These are phyloP conservation scores for Pouteria campechiana DNA, from an alignment of 179 eudicot genomes.

Conservation along the genomic window DNA sequence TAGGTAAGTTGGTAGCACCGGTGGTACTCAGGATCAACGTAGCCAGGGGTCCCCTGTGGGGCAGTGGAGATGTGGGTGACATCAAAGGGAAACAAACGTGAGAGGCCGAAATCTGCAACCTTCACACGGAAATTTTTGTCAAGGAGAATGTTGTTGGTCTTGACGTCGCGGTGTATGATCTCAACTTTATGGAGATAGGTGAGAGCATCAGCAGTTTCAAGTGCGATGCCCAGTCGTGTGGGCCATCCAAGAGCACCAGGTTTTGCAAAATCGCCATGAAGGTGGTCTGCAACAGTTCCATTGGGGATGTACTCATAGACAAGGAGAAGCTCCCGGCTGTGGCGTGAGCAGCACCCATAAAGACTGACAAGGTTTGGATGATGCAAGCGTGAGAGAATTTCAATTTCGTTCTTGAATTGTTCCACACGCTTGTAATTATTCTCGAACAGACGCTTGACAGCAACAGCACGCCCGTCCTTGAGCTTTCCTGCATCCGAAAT, in stretches of 20 bases:
- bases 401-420: conserved; percentile 66
- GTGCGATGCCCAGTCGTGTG: conserved; percentile 53
- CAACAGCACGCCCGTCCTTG: conserved; percentile 71
- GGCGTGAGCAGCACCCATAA: conserved; percentile 72
- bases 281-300: no score
- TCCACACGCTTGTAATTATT: conserved; percentile 51
- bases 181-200: conserved; percentile 63
- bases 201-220: conserved; percentile 61
- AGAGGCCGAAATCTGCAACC: conserved; percentile 86
- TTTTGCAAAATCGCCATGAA: conserved; percentile 37
- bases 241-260: conserved; percentile 38
- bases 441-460: conserved; percentile 73
- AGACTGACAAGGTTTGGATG: conserved; percentile 64
- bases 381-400: conserved; percentile 45
- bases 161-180: conserved; percentile 75
- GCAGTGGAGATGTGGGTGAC: conserved; percentile 72
- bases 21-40: conserved; percentile 75
- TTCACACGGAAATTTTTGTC: conserved; percentile 48
- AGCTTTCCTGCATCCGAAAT: conserved; percentile 35
- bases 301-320: no score
- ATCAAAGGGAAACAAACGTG: conserved; percentile 50
- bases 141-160: conserved; percentile 60
- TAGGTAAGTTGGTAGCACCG: conserved; percentile 65
- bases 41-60: conserved; percentile 91
- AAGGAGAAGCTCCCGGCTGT: conserved; percentile 41